Evolutionary conservation across 441 rosid genomes (phyloP).

Genomic region (Manihot esculenta): DNA sequence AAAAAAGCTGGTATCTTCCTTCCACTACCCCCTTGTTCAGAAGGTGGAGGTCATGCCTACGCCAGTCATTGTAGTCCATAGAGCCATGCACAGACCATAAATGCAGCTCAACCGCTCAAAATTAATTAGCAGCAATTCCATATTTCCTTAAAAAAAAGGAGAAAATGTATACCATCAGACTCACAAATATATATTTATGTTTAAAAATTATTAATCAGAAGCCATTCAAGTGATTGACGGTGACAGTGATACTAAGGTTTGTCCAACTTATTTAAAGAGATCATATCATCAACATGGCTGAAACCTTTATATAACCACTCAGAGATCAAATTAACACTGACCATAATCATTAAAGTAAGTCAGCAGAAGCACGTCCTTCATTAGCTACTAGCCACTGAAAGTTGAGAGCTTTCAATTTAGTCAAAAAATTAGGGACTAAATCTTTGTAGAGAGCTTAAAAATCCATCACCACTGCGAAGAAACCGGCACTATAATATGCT

Average conservation of each 20-base stretch:
- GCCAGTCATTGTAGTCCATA: conserved; percentile 1
- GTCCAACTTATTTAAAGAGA: not conserved
- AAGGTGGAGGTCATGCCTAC: not conserved
- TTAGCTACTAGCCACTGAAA: conserved; percentile 15
- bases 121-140: not conserved
- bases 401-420: conserved; percentile 9
- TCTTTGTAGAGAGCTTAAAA: conserved; percentile 9
- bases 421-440: conserved; percentile 11
- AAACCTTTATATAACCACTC: conserved; percentile 3
- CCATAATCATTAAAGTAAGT: conserved; percentile 2
- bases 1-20: not conserved
- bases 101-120: conserved; percentile 13
- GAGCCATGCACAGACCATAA: conserved; percentile 10
- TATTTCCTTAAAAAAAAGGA: not conserved
- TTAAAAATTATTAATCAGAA: too few relatives aligned
- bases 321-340: not conserved
- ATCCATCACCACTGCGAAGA: conserved; percentile 11
- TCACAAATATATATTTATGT: too few relatives aligned
- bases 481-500: conserved; percentile 9
- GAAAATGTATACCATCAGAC: not conserved
- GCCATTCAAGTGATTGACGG: conserved; percentile 8
- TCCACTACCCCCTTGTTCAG: not conserved
- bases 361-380: not conserved
- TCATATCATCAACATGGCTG: not conserved
- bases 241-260: conserved; percentile 4